phyloP scores from a whole-genome alignment of 345 rosid species.

The Theobroma cacao region DNA sequence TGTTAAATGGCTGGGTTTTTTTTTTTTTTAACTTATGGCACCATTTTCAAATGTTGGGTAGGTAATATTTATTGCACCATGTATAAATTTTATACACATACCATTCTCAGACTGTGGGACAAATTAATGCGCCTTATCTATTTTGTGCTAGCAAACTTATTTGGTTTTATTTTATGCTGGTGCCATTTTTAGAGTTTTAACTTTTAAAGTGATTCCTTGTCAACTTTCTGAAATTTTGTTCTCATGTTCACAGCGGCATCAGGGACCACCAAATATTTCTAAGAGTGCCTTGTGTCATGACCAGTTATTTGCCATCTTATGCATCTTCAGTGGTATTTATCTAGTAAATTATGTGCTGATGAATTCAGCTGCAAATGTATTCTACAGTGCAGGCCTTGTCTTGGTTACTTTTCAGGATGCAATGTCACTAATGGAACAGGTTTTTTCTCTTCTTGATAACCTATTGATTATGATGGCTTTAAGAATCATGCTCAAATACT shows the following conservation, averaged over 20 bases:
- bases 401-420: conserved; percentile 89
- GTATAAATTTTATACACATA: not conserved
- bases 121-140: not conserved
- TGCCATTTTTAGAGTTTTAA: not conserved
- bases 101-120: not conserved
- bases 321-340: conserved; percentile 69
- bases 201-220: not conserved
- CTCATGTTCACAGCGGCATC: conserved; percentile 50
- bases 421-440: conserved; percentile 91
- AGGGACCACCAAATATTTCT: conserved; percentile 41
- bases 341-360: conserved; percentile 73
- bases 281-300: conserved; percentile 61
- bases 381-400: conserved; percentile 68
- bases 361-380: conserved; percentile 80
- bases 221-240: conserved; percentile 14
- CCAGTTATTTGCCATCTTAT: conserved; percentile 70
- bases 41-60: not conserved
- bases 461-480: conserved; percentile 11
- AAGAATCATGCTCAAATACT: not conserved
- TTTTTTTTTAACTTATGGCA: not conserved
- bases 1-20: not conserved
- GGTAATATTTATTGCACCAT: not conserved
- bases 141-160: not conserved
- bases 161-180: not conserved
- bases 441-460: conserved; percentile 23